These are phyloP conservation scores for Heracleum sosnowskyi DNA, from an alignment of 129 eudicot species.

Conservation along the genomic window DNA sequence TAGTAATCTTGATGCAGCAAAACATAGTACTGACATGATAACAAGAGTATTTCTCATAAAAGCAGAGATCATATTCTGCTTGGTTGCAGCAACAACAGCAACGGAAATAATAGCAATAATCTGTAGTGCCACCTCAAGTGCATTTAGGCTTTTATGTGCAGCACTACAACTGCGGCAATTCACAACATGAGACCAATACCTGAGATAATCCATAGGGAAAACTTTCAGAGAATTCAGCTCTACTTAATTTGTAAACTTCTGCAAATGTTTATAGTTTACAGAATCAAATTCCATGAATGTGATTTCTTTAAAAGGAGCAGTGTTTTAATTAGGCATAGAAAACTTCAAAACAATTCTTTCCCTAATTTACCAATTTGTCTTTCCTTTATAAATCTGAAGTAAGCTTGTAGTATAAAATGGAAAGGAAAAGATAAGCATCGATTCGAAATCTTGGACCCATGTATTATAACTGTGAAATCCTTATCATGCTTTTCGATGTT, in stretches of 20 bases:
- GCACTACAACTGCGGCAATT: slow-evolving; percentile 64
- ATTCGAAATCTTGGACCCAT: not conserved
- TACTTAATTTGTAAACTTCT: not conserved
- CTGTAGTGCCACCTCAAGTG: slow-evolving; percentile 43
- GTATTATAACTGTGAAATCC: not conserved
- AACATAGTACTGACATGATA: slow-evolving; percentile 42
- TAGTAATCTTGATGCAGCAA: slow-evolving; percentile 72
- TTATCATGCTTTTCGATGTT: not conserved
- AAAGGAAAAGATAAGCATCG: not conserved
- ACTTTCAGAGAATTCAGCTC: not conserved
- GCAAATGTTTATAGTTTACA: not conserved
- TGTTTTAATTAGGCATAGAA: too few relatives aligned
- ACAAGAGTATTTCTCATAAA: slow-evolving; percentile 36
- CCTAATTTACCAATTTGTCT: not conserved
- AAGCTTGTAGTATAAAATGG: not conserved
- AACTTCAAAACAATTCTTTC: too few relatives aligned
- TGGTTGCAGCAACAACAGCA: slow-evolving; percentile 60
- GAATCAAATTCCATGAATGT: not conserved
- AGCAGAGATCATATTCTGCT: slow-evolving; percentile 34
- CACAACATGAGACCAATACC: slow-evolving; percentile 75
- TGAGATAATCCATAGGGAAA: slow-evolving; percentile 19
- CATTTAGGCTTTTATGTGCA: slow-evolving; percentile 52
- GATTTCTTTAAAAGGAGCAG: not conserved
- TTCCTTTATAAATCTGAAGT: not conserved
- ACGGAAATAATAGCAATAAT: slow-evolving; percentile 46